Evolutionary conservation across 2,329 filamentous ascomycete genomes (phyloP).

Genomic region (Cercospora sojina): DNA sequence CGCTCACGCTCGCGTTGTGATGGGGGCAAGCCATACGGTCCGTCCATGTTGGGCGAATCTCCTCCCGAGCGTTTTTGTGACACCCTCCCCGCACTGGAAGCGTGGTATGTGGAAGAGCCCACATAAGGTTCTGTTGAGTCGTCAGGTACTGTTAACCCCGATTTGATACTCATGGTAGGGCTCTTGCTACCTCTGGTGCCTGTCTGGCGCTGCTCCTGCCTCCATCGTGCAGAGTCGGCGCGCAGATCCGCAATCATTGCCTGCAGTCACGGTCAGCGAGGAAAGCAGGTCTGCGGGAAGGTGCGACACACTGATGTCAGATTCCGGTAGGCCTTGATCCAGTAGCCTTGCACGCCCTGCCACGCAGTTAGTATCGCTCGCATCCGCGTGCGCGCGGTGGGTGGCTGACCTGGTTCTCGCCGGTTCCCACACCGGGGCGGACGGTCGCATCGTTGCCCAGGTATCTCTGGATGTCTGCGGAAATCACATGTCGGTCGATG

Average conservation of each 20-base stretch:
- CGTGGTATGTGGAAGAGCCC: slow-evolving; percentile 44
- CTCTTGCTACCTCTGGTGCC: slow-evolving; percentile 49
- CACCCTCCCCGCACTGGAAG: slow-evolving; percentile 42
- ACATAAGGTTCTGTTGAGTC: slow-evolving; percentile 33
- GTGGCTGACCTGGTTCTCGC: slow-evolving; percentile 46
- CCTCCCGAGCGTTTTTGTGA: slow-evolving; percentile 46
- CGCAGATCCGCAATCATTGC: slow-evolving; percentile 53
- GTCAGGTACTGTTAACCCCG: slow-evolving; percentile 45
- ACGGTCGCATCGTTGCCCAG: slow-evolving; percentile 53
- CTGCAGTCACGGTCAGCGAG: slow-evolving; percentile 33
- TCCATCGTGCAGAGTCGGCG: slow-evolving; percentile 50
- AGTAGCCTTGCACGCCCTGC: slow-evolving; percentile 49
- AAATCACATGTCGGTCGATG: slow-evolving; percentile 54
- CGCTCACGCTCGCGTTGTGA: slow-evolving; percentile 14
- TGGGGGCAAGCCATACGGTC: slow-evolving; percentile 32
- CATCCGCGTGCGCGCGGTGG: slow-evolving; percentile 21
- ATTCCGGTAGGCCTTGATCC: slow-evolving; percentile 53
- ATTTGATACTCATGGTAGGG: slow-evolving; percentile 42
- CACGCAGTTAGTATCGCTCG: slow-evolving; percentile 23
- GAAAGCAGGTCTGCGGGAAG: no score
- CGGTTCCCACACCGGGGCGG: slow-evolving; percentile 47
- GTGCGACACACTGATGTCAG: slow-evolving; percentile 47
- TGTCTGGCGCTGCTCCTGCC: slow-evolving; percentile 38
- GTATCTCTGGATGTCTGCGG: slow-evolving; percentile 54
- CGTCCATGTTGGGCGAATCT: slow-evolving; percentile 36